Evolutionary conservation across 352 stramenopile species (phyloP).

Genomic region (Phytophthora uliginosa): DNA sequence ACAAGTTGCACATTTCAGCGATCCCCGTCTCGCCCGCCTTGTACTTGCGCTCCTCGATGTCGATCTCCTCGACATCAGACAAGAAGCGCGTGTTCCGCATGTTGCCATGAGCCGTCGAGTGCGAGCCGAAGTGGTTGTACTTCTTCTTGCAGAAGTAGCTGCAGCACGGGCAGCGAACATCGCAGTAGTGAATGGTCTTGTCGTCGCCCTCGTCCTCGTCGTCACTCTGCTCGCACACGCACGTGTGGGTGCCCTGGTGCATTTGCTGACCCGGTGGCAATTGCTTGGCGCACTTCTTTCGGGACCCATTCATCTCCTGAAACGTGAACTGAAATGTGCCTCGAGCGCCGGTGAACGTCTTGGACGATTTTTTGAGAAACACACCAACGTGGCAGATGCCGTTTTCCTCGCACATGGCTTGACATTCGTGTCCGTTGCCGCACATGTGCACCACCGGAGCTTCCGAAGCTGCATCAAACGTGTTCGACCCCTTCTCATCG

Average conservation of each 20-base stretch:
- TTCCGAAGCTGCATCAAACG: slow-evolving; percentile 54
- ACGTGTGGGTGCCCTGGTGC: slow-evolving; percentile 62
- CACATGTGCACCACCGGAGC: slow-evolving; percentile 74
- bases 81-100: slow-evolving; percentile 86
- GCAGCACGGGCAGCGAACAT: slow-evolving; percentile 76
- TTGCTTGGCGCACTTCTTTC: slow-evolving; percentile 65
- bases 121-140: slow-evolving; percentile 54
- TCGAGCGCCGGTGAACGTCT: slow-evolving; percentile 69
- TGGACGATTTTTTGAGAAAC: slow-evolving; percentile 73
- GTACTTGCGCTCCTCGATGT: slow-evolving; percentile 83
- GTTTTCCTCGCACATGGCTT: slow-evolving; percentile 59
- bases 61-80: slow-evolving; percentile 64
- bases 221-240: slow-evolving; percentile 32
- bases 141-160: slow-evolving; percentile 84
- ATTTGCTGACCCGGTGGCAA: slow-evolving; percentile 52
- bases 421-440: slow-evolving; percentile 59
- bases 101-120: slow-evolving; percentile 83
- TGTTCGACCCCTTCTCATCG: slow-evolving; percentile 39
- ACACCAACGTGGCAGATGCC: slow-evolving; percentile 81
- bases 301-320: slow-evolving; percentile 85
- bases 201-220: slow-evolving; percentile 14
- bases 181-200: slow-evolving; percentile 69
- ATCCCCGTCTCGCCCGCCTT: slow-evolving; percentile 66
- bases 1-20: slow-evolving; percentile 87
- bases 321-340: slow-evolving; percentile 76